A percentile compares a stretch with the other conserved stretches of the same genome.
Evolutionary conservation across 257 asterid genomes (phyloP).

Genomic region (Solanum sejunctum): DNA sequence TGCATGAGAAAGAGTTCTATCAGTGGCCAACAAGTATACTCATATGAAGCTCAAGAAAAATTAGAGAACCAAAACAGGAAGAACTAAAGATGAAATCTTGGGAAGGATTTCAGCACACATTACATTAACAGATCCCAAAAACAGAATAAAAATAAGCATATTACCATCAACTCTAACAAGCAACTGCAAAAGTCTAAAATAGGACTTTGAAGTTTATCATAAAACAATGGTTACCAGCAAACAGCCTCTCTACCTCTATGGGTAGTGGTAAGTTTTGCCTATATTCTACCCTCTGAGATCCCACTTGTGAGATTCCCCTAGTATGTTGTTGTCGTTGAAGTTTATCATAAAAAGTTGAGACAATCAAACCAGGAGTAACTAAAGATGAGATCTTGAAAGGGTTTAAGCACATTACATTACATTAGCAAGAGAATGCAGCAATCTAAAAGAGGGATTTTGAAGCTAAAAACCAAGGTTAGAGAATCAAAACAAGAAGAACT

Average conservation of each 20-base stretch:
- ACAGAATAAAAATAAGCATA: not conserved
- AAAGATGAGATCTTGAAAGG: conserved; percentile 37
- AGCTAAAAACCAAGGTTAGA: not conserved
- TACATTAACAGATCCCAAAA: not conserved
- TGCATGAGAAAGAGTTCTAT: conserved; percentile 18
- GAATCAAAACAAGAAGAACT: not conserved
- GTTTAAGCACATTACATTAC: not conserved
- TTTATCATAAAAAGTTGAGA: not conserved
- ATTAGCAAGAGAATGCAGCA: not conserved
- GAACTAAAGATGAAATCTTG: conserved; percentile 18
- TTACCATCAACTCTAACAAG: not conserved
- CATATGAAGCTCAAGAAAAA: not conserved
- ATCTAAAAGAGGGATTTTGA: not conserved
- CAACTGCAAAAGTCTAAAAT: not conserved
- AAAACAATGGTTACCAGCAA: no score
- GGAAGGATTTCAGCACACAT: conserved; percentile 16
- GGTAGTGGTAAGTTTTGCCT: no score
- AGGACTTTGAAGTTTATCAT: not conserved
- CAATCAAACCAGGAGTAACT: not conserved
- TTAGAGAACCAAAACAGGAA: not conserved
- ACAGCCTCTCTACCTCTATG: no score
- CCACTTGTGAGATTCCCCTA: no score
- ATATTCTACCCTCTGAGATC: no score
- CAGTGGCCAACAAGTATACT: not conserved
- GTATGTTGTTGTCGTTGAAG: not conserved